phyloP scores from a whole-genome alignment of 345 rosid species.

The Anacardium occidentale region DNA sequence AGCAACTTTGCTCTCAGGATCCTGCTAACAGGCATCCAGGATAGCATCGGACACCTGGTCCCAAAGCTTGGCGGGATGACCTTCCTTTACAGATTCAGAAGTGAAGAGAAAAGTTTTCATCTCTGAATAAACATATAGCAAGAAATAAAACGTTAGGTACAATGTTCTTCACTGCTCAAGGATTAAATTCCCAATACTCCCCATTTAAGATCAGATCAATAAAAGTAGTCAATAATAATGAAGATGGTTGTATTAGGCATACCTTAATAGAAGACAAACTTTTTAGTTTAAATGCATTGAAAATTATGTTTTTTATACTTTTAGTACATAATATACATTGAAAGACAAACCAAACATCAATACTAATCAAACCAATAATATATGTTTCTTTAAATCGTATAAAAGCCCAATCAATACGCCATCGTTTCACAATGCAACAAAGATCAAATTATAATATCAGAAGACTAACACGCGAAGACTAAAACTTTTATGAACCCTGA shows the following conservation, averaged over 20 bases:
- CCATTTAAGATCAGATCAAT: background rate
- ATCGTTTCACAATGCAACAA: background rate
- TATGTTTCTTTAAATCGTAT: background rate
- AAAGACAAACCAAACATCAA: background rate
- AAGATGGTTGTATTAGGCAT: too few species aligned
- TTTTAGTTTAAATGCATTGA: too few species aligned
- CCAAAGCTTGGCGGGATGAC: slow-evolving; percentile 82
- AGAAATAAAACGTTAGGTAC: background rate
- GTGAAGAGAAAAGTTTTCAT: slow-evolving; percentile 83
- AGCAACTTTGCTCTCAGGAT: slow-evolving; percentile 83
- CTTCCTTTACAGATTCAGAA: slow-evolving; percentile 81
- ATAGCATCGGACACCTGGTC: slow-evolving; percentile 84
- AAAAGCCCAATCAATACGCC: background rate
- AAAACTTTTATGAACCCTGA: background rate
- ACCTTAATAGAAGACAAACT: too few species aligned
- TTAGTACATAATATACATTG: too few species aligned
- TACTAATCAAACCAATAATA: background rate
- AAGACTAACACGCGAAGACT: background rate
- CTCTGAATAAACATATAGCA: slow-evolving; percentile 22
- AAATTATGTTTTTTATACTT: too few species aligned
- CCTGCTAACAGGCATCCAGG: slow-evolving; percentile 81
- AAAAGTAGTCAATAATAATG: background rate
- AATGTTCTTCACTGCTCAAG: background rate
- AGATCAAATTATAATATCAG: background rate
- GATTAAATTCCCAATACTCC: background rate